phyloP scores from a whole-genome alignment of 2,329 filamentous ascomycete species.

The Colletotrichum sp. region DNA sequence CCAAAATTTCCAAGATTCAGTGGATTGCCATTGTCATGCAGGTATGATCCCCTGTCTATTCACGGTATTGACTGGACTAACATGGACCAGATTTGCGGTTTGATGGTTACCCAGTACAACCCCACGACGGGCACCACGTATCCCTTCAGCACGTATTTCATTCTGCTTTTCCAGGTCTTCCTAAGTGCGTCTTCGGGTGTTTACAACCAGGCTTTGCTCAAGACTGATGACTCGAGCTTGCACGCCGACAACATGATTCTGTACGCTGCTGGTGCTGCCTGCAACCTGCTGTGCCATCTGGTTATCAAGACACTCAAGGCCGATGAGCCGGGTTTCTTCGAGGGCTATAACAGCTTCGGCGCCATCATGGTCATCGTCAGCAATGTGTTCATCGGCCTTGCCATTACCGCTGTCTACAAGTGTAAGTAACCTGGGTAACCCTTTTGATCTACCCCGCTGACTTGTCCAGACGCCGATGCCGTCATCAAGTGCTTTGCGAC shows the following conservation, averaged over 20 bases:
- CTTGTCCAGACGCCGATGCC: conserved; percentile 33
- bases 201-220: conserved; percentile 38
- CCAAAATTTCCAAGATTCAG: conserved; percentile 31
- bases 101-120: conserved; percentile 34
- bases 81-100: conserved; percentile 27
- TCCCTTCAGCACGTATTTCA: conserved; percentile 31
- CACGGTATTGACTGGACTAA: not conserved
- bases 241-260: conserved; percentile 37
- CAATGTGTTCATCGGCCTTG: conserved; percentile 37
- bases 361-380: conserved; percentile 35
- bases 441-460: not conserved
- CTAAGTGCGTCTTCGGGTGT: conserved; percentile 35
- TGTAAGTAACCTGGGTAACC: conserved; percentile 24
- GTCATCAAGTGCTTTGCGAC: conserved; percentile 38
- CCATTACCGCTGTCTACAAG: conserved; percentile 39
- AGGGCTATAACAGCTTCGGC: conserved; percentile 27
- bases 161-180: conserved; percentile 35
- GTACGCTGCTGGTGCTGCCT: conserved; percentile 30
- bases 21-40: conserved; percentile 37
- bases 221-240: conserved; percentile 33
- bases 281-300: conserved; percentile 34
- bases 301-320: conserved; percentile 25
- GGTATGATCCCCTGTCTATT: conserved; percentile 12
- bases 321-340: conserved; percentile 31
- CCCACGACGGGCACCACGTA: conserved; percentile 31